Percentiles rank a stretch among this genome's conserved stretches.
Evolutionary conservation across 1,139 yeast genomes (phyloP).

Genomic region (Kodamaea fungicola): DNA sequence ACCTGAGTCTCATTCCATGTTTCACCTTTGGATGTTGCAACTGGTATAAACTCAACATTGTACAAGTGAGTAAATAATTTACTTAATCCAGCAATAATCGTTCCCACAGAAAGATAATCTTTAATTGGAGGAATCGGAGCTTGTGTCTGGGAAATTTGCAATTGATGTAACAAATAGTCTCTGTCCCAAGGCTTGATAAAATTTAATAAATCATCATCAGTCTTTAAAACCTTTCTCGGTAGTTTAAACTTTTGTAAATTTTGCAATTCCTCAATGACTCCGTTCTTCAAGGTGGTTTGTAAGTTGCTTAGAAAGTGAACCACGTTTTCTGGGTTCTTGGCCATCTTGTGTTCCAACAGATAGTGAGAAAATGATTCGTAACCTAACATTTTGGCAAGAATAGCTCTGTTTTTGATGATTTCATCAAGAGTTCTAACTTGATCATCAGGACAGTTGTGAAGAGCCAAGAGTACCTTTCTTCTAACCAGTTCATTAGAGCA

Average conservation of each 20-base stretch:
- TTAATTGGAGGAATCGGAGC: constrained; percentile 8
- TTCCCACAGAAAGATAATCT: constrained; percentile 78
- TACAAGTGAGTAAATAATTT: constrained; percentile 66
- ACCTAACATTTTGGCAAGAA: constrained; percentile 73
- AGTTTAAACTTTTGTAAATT: constrained; percentile 36
- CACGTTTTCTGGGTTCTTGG: constrained; percentile 76
- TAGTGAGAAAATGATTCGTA: constrained; percentile 71
- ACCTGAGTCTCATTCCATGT: constrained; percentile 86
- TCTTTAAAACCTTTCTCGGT: constrained; percentile 4
- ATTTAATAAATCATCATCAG: constrained; percentile 40
- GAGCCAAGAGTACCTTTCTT: constrained; percentile 67
- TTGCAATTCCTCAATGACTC: constrained; percentile 53
- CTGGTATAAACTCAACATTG: constrained; percentile 73
- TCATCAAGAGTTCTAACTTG: constrained; percentile 61
- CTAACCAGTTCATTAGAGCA: constrained; percentile 60
- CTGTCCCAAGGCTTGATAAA: constrained; percentile 87
- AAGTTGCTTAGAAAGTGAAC: constrained; percentile 61
- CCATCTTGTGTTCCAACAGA: constrained; percentile 88
- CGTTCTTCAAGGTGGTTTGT: constrained; percentile 42
- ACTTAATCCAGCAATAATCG: constrained; percentile 81
- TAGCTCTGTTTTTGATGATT: constrained; percentile 63
- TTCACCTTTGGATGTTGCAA: constrained; percentile 64
- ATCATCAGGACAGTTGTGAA: constrained; percentile 55
- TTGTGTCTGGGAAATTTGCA: constrained; percentile 11
- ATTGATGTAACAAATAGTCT: constrained; percentile 51